Evolutionary conservation across 257 asterid species (phyloP).

Genomic region (Rehmannia glutinosa): DNA sequence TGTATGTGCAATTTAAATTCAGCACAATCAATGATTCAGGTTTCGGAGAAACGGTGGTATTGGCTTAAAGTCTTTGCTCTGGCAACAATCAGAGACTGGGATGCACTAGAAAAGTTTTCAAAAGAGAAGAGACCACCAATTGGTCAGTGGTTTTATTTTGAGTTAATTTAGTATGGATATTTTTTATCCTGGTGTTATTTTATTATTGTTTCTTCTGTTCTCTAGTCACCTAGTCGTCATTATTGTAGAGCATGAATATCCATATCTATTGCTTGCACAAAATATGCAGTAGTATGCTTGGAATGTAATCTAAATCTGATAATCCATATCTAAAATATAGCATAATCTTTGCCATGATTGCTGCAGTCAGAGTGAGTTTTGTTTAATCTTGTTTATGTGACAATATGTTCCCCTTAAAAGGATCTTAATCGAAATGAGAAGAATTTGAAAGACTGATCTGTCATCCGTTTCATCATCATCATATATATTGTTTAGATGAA

Average conservation of each 20-base stretch:
- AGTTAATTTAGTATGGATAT: not conserved
- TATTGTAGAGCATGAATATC: not conserved
- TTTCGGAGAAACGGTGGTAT: conserved; percentile 95
- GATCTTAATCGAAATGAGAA: not conserved
- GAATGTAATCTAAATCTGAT: not conserved
- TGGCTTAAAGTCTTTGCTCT: conserved; percentile 96
- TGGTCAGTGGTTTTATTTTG: conserved; percentile 41
- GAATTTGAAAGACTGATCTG: not conserved
- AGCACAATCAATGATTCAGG: conserved; percentile 44
- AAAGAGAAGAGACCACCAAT: conserved; percentile 92
- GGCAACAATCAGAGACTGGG: conserved; percentile 95
- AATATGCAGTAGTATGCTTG: not conserved
- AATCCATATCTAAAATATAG: not conserved
- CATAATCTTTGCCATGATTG: not conserved
- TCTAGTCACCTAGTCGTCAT: not conserved
- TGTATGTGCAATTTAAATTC: not conserved
- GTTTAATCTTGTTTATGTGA: not conserved
- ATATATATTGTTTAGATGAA: not conserved
- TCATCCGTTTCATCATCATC: not conserved
- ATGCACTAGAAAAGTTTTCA: conserved; percentile 79
- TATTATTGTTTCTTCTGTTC: conserved; percentile 6
- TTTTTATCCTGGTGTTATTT: conserved; percentile 5
- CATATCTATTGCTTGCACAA: conserved; percentile 1
- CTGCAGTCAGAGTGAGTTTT: not conserved
- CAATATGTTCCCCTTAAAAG: not conserved